Percentiles rank a stretch among this genome's conserved stretches.
These are phyloP conservation scores for Coemansia sp. DNA, from an alignment of 192 early-diverging fungal genomes.

Conservation along the genomic window DNA sequence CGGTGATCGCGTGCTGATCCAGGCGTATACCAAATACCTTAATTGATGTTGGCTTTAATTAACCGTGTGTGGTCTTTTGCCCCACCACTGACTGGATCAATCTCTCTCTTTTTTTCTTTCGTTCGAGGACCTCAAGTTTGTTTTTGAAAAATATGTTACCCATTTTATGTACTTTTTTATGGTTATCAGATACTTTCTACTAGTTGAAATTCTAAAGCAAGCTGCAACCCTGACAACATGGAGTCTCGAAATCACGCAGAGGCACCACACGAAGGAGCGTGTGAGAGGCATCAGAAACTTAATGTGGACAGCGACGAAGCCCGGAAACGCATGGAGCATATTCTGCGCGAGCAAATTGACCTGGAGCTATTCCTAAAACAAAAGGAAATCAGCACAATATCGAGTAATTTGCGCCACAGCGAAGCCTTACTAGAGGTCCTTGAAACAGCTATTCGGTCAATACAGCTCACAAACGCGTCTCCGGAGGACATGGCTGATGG, in stretches of 20 bases:
- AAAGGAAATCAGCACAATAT: conserved; percentile 65
- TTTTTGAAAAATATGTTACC: background rate
- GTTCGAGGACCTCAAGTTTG: no score
- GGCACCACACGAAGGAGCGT: background rate
- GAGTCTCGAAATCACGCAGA: background rate
- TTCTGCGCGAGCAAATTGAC: conserved; percentile 76
- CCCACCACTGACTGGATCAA: background rate
- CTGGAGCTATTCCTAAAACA: conserved; percentile 74
- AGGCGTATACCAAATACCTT: conserved; percentile 28
- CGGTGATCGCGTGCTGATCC: conserved; percentile 47
- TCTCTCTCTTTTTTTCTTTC: background rate
- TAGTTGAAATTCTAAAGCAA: background rate
- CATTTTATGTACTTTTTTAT: background rate
- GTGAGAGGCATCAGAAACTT: conserved; percentile 13
- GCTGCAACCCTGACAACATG: background rate
- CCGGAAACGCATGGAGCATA: conserved; percentile 53
- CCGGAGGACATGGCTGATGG: conserved; percentile 22
- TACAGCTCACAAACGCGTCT: conserved; percentile 36
- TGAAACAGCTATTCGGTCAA: conserved; percentile 51
- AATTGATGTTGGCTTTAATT: conserved; percentile 4
- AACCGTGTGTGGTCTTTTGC: no score
- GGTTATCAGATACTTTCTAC: background rate
- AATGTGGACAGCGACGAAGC: conserved; percentile 13
- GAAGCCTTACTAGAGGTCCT: conserved; percentile 61
- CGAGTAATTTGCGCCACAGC: conserved; percentile 61